Base-by-base conservation (phyloP, 108 stramenopile species). In the Schizochytrium sp. region DNA sequence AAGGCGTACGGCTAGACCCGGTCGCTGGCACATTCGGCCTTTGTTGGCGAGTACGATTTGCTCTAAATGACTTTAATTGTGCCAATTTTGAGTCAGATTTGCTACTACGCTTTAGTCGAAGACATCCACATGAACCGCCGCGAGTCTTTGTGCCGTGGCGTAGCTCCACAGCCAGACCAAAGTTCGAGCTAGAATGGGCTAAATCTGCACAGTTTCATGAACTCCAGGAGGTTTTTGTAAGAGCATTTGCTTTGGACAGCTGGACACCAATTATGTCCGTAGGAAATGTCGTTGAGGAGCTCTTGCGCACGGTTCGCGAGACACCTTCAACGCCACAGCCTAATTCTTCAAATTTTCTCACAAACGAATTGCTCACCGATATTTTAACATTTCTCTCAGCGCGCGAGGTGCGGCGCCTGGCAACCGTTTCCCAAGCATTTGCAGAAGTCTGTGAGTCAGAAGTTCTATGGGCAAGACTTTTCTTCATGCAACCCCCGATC, bases 61-160 rank as follows among this genome's bases (percentile, higher is more conserved):
- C 64, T 7, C 64, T 69, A 0, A 10, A 44, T 44, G 64, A 69
- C 64, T 38, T 44, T 3, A 44, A 69, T 7, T 28, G 28, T 44
- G 28, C 12, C 64, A 15, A 38, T 7, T 38, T 13, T 44, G 2
- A 7, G 64, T 69, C 64, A 38, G 64, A 69, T 44, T 7, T 69
- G 5, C 64, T 69, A 8, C 64, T 69, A 38, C 64, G 64, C 28
- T 69, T 69, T 44, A 69, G 64, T 44, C 64, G 64, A 0, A 7
- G 64, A 7, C 64, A 69, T 44, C 64, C 64, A 44, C 64, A 69
- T 44, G 64, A 69, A 69, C 64, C 64, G 1, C 64, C 64, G 12
- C 64, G 64, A 38, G 28, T 69, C 64, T 69, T 69, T 15, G 64
- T 69, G 28, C 64, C 64, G 42, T 69, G 64, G 64, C 64, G 64